These are phyloP conservation scores for Claviceps arundinis DNA, from an alignment of 2,329 filamentous ascomycete genomes.

Conservation along the genomic window DNA sequence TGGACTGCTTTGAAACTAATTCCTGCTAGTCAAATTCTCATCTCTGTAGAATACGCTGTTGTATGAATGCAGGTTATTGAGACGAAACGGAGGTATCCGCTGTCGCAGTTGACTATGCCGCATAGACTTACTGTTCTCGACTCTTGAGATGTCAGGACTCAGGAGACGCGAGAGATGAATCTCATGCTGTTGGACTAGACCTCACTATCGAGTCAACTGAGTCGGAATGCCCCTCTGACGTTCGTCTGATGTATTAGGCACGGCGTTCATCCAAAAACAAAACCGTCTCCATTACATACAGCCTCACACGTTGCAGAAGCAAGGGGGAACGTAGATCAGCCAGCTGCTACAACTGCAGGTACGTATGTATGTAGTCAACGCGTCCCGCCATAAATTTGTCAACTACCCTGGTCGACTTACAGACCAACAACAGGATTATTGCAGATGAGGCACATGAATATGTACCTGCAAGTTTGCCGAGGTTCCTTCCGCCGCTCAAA, in stretches of 20 bases:
- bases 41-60: background rate
- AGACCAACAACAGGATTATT: background rate
- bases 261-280: no score
- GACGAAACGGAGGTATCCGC: background rate
- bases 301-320: no score
- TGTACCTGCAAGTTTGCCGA: no score
- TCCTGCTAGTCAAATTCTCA: background rate
- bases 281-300: no score
- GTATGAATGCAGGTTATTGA: no score
- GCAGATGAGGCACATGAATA: no score
- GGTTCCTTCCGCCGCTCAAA: no score
- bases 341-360: background rate
- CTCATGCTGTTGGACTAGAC: background rate
- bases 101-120: background rate
- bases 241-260: no score
- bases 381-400: background rate
- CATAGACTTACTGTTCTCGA: background rate
- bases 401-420: background rate
- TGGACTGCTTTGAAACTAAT: background rate
- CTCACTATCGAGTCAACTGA: background rate
- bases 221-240: no score
- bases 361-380: background rate
- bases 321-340: background rate
- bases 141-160: background rate
- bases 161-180: background rate